These are phyloP conservation scores for Lindgomyces ingoldianus DNA, from an alignment of 495 filamentous ascomycete genomes.

Conservation along the genomic window DNA sequence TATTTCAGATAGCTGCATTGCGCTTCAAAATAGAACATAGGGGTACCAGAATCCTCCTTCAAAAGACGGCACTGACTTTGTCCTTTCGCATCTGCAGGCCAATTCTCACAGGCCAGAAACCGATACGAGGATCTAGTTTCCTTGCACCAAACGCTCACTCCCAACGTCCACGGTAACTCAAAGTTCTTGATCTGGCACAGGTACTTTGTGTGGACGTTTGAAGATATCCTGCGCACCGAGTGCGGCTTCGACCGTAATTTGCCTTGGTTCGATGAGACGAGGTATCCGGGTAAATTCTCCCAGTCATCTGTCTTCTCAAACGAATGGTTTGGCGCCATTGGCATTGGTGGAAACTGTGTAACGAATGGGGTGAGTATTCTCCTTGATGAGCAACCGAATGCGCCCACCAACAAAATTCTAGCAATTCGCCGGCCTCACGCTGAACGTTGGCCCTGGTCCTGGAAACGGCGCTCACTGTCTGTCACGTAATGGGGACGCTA, in stretches of 20 bases:
- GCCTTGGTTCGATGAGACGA: slow-evolving; percentile 30
- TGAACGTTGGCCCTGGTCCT: slow-evolving; percentile 25
- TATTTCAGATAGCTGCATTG: too few species aligned
- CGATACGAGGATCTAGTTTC: slow-evolving; percentile 30
- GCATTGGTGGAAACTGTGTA: slow-evolving; percentile 17
- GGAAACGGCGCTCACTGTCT: slow-evolving; percentile 27
- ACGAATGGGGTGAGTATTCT: slow-evolving; percentile 28
- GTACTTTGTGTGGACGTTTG: slow-evolving; percentile 30
- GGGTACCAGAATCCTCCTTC: too few species aligned
- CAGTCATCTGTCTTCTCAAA: slow-evolving; percentile 13
- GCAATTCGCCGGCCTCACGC: slow-evolving; percentile 22
- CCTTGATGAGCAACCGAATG: too few species aligned
- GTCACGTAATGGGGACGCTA: slow-evolving; percentile 20
- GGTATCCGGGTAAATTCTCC: slow-evolving; percentile 20
- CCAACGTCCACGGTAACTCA: slow-evolving; percentile 29
- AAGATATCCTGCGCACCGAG: slow-evolving; percentile 21
- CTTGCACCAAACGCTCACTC: slow-evolving; percentile 26
- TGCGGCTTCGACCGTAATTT: slow-evolving; percentile 14
- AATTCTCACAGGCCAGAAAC: slow-evolving; percentile 12
- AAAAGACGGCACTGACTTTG: too few species aligned
- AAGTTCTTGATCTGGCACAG: slow-evolving; percentile 35
- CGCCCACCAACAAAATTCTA: too few species aligned
- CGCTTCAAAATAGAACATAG: too few species aligned
- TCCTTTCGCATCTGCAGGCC: too few species aligned
- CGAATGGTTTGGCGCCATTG: slow-evolving; percentile 19